Base-by-base conservation (phyloP, 768 basidiomycete genomes). In the Leccinum disarticulatum region DNA sequence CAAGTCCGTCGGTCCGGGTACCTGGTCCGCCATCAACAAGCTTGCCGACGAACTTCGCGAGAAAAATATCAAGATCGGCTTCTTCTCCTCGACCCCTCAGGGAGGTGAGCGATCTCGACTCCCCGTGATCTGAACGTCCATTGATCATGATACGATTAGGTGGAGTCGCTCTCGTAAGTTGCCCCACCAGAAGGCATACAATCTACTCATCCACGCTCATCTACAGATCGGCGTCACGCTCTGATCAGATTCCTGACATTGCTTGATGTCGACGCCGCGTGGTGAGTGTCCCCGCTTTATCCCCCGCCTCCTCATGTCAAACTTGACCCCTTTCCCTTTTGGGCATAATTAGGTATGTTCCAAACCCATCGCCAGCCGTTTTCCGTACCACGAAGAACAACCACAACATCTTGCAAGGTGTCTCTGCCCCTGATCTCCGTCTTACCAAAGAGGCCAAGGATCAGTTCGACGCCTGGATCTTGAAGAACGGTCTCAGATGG, bases 351-450 rank as follows among this genome's bases (percentile, higher is more conserved):
- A 90, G 88, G 88, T 92, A 92, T 76, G 90, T 93, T 33, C 91
- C 90, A 51, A 93, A 92, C 77, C 90, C 91, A 25, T 87, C 92
- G 50, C 93, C 94, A 1, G 84, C 83, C 62, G 91, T 96, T 41
- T 96, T 95, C 83, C 87, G 93, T 63, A 93, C 90, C 61, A 95
- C 93, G 64, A 91, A 91, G 81, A 92, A 93, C 91, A 93, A 93
- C 79, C 91, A 93, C 83, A 93, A 93, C 76, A 93, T 92, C 70
- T 80, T 96, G 25, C 94, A 97, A 84, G 95, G 95, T 62, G 95
- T 97, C 54, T 90, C 94, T 2, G 75, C 85, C 13, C 86, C 89
- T 9, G 84, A 84, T 60, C 81, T 93, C 53, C 88, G 91, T 60
- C 83, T 97, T 49, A 88, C 86, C 1, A 81, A 88, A 63, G 86